phyloP scores from a whole-genome alignment of 129 eudicot genomes.

The Deinandra increscens region DNA sequence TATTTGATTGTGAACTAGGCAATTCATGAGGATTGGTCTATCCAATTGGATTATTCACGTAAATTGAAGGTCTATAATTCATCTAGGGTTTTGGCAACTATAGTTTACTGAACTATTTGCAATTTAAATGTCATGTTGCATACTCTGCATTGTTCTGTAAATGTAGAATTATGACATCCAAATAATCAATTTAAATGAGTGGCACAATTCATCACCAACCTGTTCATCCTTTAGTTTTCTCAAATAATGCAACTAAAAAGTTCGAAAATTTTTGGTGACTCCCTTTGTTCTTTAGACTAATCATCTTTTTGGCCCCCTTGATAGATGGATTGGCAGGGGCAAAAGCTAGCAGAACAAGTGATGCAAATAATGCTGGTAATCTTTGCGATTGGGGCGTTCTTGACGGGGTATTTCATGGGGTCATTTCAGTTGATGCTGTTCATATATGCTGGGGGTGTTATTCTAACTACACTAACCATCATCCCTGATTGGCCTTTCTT shows the following conservation, averaged over 20 bases:
- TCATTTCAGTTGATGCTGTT: constrained; percentile 34
- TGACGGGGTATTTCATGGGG: constrained; percentile 30
- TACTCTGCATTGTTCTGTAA: not conserved
- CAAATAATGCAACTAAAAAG: not conserved
- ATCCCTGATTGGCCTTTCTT: constrained; percentile 33
- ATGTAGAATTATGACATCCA: not conserved
- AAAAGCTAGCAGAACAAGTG: constrained; percentile 36
- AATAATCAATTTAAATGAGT: not conserved
- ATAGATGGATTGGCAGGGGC: constrained; percentile 46
- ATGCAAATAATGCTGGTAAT: constrained; percentile 35
- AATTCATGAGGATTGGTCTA: too few species aligned
- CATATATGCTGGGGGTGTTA: constrained; percentile 33
- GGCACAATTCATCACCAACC: not conserved
- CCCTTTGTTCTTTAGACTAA: not conserved
- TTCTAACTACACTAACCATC: constrained; percentile 22
- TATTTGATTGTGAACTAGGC: too few species aligned
- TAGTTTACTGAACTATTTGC: too few species aligned
- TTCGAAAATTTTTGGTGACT: not conserved
- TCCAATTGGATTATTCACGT: constrained; percentile 5
- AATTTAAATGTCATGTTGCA: too few species aligned
- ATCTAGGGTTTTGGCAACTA: constrained; percentile 20
- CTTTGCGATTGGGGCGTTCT: constrained; percentile 26
- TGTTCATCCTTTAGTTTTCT: not conserved
- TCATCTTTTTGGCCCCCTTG: not conserved
- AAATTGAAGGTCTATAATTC: not conserved